Percentiles rank a stretch among this genome's conserved stretches.
These are phyloP conservation scores for Kwoniella sp. DNA, from an alignment of 768 basidiomycete genomes.

Conservation along the genomic window DNA sequence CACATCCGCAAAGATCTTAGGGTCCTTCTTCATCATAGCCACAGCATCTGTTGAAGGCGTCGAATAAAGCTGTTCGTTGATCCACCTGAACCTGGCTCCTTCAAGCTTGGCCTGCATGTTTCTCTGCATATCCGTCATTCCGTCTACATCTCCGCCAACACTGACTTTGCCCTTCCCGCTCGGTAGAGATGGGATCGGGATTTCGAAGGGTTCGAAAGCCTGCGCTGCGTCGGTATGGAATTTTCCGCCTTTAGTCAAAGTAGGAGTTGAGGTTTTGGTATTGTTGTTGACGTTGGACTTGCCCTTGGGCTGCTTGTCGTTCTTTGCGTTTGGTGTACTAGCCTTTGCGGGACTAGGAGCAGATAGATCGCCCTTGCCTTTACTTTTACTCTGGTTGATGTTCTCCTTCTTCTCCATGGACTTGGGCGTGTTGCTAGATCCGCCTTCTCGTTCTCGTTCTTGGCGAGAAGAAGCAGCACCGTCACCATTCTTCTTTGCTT, in stretches of 20 bases:
- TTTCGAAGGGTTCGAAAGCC: slow-evolving; percentile 26
- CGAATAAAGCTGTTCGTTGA: slow-evolving; percentile 92
- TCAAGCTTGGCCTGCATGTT: slow-evolving; percentile 76
- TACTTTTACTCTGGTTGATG: too few species aligned
- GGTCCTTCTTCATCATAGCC: slow-evolving; percentile 80
- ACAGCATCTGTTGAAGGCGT: slow-evolving; percentile 73
- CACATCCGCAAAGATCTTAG: slow-evolving; percentile 80
- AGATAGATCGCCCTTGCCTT: background rate
- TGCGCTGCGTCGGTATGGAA: background rate
- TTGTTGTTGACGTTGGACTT: background rate
- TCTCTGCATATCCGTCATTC: slow-evolving; percentile 72
- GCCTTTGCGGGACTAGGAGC: slow-evolving; percentile 1
- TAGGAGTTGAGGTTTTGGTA: background rate
- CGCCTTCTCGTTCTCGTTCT: background rate
- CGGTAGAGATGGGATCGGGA: slow-evolving; percentile 27
- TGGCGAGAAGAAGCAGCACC: background rate
- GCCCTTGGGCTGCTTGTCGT: slow-evolving; percentile 2
- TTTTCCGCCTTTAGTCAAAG: slow-evolving; percentile 1
- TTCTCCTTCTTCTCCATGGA: slow-evolving; percentile 3
- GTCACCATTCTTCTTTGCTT: slow-evolving; percentile 13
- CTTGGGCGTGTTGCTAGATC: slow-evolving; percentile 1
- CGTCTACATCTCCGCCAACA: slow-evolving; percentile 27
- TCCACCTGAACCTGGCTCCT: slow-evolving; percentile 88
- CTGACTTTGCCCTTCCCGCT: background rate
- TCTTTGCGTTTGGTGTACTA: slow-evolving; percentile 4